Evolutionary conservation across 805 yeast genomes (phyloP), one percentile per base, ranked within the genome.

Genomic region (Yamadazyma endophytica): DNA sequence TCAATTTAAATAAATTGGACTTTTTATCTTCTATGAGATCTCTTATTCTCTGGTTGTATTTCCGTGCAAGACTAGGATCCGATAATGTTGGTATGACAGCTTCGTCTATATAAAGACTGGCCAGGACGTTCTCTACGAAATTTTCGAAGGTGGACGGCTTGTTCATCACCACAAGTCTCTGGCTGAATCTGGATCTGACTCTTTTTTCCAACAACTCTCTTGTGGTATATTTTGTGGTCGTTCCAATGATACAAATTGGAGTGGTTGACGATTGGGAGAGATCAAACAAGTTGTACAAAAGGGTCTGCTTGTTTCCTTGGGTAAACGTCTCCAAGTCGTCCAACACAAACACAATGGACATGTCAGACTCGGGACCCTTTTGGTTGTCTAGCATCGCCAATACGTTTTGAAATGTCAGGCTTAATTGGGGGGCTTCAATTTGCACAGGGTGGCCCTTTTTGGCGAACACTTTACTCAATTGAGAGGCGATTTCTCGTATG

Each of bases 291-390:
- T 89, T 90, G 53, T 92, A 92, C 4, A 92, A 58, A 30, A 92
- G 62, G 0, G 95, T 83, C 54, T 92, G 98, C 41, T 85, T 79
- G 9, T 73, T 67, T 34, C 75, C 79, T 9, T 65, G 62, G 0
- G 95, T 80, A 58, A 82, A 92, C 22, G 69, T 64, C 33, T 92
- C 97, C 35, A 90, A 74, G 46, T 89, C 95, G 35, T 92, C 97
- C 35, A 92, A 74, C 2, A 87, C 58, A 45, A 92, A 80, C 0
- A 92, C 60, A 3, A 92, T 72, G 0, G 95, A 75, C 15, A 79
- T 63, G 34, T 34, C 42, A 12, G 24, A 29, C 4, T 32, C 43
- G 7, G 9, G 32, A 29, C 54, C 51, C 12, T 61, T 23, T 13
- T 28, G 19, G 17, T 13, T 21, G 67, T 43, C 76, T 75, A 37